Conservation (phyloP, 1,284 basidiomycete genomes). For the Moesziomyces sp. region DNA sequence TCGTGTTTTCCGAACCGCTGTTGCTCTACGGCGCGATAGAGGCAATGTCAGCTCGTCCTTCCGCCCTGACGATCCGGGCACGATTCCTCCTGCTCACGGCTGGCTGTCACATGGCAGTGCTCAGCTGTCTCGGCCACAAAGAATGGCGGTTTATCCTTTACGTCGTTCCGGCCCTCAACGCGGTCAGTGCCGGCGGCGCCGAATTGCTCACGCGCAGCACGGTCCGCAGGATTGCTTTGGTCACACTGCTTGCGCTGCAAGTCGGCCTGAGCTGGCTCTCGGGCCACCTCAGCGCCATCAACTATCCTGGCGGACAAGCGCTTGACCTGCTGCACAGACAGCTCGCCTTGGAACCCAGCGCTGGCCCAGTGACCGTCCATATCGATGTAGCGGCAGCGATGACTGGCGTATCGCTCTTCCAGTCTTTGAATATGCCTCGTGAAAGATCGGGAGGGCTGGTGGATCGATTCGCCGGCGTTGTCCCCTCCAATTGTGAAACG, state of each 20-base stretch:
- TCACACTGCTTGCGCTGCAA: slow-evolving; percentile 19
- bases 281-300: slow-evolving; percentile 75
- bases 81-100: slow-evolving; percentile 56
- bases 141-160: slow-evolving; percentile 98
- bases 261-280: slow-evolving; percentile 56
- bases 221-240: slow-evolving; percentile 5
- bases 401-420: slow-evolving; percentile 89
- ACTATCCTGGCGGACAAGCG: slow-evolving; percentile 91
- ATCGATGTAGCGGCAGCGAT: slow-evolving; percentile 86
- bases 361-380: slow-evolving; percentile 69
- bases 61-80: slow-evolving; percentile 6
- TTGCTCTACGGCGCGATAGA: slow-evolving; percentile 71
- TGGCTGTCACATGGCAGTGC: slow-evolving; percentile 74
- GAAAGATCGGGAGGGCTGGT: background rate
- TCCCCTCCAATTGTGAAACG: slow-evolving; percentile 5
- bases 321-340: slow-evolving; percentile 75
- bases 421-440: slow-evolving; percentile 73
- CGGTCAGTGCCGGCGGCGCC: slow-evolving; percentile 78
- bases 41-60: background rate
- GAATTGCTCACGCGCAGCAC: slow-evolving; percentile 69
- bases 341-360: background rate
- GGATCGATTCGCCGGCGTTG: slow-evolving; percentile 4
- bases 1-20: slow-evolving; percentile 75
- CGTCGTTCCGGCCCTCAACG: slow-evolving; percentile 82
- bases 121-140: slow-evolving; percentile 78